Evolutionary conservation across 805 yeast species (phyloP).

Genomic region (Lipomyces orientalis): DNA sequence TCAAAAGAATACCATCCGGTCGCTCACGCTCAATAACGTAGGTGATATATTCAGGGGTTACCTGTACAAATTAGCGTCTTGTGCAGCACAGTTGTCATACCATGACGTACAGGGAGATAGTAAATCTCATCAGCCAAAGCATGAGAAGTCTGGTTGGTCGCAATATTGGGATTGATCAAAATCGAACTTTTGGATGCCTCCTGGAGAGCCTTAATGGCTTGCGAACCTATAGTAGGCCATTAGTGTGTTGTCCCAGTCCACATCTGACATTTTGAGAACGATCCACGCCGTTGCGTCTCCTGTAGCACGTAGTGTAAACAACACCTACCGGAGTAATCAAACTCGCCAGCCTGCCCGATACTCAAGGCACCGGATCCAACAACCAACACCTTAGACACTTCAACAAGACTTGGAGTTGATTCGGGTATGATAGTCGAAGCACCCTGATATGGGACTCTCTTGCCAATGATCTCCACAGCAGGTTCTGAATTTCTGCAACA

Average conservation of each 20-base stretch:
- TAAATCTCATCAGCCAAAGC: conserved; percentile 97
- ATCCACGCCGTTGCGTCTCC: not conserved
- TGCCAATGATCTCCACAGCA: conserved; percentile 20
- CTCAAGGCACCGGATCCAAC: conserved; percentile 98
- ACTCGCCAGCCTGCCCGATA: conserved; percentile 99
- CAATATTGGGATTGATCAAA: conserved; percentile 95
- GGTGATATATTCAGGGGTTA: conserved; percentile 93
- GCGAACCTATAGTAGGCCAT: conserved; percentile 61
- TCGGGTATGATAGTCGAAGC: conserved; percentile 30
- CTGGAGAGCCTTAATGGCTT: conserved; percentile 96
- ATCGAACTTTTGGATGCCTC: conserved; percentile 97
- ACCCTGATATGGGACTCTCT: conserved; percentile 31
- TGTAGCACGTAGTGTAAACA: not conserved
- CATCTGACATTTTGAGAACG: not conserved
- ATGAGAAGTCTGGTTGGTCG: conserved; percentile 97
- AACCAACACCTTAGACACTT: conserved; percentile 83
- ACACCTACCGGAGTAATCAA: conserved; percentile 87
- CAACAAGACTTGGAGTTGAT: conserved; percentile 57
- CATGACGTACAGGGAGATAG: conserved; percentile 70
- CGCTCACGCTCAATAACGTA: conserved; percentile 94
- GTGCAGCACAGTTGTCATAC: not conserved
- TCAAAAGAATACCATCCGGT: conserved; percentile 94
- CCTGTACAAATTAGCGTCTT: conserved; percentile 13
- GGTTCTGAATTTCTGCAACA: conserved; percentile 4
- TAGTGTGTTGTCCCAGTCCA: not conserved